Evolutionary conservation across 164 flowering plant species (phyloP).

Genomic region (Macadamia integrifolia): DNA sequence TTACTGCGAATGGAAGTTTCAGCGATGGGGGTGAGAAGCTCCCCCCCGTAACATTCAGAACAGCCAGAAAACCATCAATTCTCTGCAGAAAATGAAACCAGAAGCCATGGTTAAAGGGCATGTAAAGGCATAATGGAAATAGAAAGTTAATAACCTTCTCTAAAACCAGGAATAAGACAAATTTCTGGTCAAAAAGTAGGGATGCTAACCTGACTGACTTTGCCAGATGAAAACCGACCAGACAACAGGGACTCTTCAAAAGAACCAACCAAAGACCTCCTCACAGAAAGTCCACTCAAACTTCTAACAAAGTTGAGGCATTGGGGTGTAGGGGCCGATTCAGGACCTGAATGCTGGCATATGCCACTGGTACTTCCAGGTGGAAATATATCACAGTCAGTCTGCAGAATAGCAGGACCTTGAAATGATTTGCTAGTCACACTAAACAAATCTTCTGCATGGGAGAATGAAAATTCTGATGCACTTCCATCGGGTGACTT

Average conservation of each 20-base stretch:
- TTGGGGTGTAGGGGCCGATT: slow-evolving; percentile 22
- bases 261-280: slow-evolving; percentile 94
- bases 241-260: slow-evolving; percentile 93
- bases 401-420: slow-evolving; percentile 29
- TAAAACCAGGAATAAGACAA: slow-evolving; percentile 4
- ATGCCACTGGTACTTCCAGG: slow-evolving; percentile 25
- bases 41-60: slow-evolving; percentile 77
- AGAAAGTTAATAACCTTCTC: not conserved
- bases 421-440: slow-evolving; percentile 34
- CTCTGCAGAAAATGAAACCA: slow-evolving; percentile 31
- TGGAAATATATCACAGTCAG: slow-evolving; percentile 30
- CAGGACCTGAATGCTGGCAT: slow-evolving; percentile 25
- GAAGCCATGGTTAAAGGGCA: not conserved
- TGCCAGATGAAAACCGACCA: slow-evolving; percentile 69
- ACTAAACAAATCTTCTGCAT: slow-evolving; percentile 36
- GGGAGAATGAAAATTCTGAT: slow-evolving; percentile 17
- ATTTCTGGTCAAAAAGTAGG: not conserved
- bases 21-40: slow-evolving; percentile 76
- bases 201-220: slow-evolving; percentile 51
- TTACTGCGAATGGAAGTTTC: slow-evolving; percentile 86
- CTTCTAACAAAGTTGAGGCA: slow-evolving; percentile 35
- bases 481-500: slow-evolving; percentile 29
- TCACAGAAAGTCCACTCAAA: slow-evolving; percentile 48
- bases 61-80: slow-evolving; percentile 92
- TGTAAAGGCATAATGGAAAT: not conserved